These are phyloP conservation scores for Chlamydomonas asymmetrica DNA, from an alignment of 139 green algal genomes.

Conservation along the genomic window DNA sequence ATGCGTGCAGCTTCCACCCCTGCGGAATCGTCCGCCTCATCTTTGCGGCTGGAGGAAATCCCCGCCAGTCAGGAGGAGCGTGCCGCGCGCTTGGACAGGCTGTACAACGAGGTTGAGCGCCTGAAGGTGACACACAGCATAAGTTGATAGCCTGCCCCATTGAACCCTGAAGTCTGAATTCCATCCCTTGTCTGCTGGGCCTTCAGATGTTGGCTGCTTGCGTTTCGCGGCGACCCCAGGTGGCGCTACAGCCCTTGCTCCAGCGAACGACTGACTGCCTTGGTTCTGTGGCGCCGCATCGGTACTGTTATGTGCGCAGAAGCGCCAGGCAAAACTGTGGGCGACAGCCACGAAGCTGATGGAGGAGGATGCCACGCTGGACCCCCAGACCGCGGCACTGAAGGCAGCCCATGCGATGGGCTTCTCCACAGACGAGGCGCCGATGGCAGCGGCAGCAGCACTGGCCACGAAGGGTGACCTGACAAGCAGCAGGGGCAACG, in stretches of 20 bases:
- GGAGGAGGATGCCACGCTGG: conserved; percentile 1
- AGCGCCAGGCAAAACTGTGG: neutral
- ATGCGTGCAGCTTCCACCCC: no score
- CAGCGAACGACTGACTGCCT: no score
- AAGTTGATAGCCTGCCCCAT: neutral
- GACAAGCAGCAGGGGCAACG: neutral
- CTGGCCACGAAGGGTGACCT: neutral
- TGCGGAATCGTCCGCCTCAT: no score
- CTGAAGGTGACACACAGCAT: neutral
- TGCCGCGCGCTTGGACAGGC: neutral
- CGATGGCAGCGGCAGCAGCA: neutral
- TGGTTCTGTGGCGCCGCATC: no score
- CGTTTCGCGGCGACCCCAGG: no score
- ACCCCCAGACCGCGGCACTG: neutral
- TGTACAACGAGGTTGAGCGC: conserved; percentile 11
- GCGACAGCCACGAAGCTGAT: neutral
- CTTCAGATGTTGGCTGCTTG: no score
- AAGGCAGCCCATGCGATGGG: conserved; percentile 11
- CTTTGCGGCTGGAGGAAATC: no score
- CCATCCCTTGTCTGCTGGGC: no score
- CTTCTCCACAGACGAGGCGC: conserved; percentile 6
- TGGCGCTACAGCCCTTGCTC: no score
- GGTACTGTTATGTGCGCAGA: no score
- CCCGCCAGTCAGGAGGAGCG: no score
- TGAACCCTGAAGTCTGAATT: no score